These are phyloP conservation scores for Acacia confusa DNA, from an alignment of 306 rosid genomes.

Conservation along the genomic window DNA sequence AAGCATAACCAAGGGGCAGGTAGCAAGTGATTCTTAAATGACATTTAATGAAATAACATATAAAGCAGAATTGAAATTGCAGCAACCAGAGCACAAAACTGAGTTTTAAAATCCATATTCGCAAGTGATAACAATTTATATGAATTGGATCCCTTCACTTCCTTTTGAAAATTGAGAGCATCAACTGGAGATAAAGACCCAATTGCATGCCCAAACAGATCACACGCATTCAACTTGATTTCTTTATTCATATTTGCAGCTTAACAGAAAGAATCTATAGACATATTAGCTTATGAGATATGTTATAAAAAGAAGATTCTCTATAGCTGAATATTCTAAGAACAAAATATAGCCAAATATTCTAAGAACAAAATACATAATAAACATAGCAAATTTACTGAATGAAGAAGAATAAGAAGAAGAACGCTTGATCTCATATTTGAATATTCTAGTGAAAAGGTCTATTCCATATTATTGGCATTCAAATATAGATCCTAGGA, in stretches of 20 bases:
- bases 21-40: background rate
- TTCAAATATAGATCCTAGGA: background rate
- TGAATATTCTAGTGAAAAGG: background rate
- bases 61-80: background rate
- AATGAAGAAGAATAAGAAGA: too few relatives aligned
- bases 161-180: background rate
- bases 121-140: background rate
- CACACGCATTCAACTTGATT: background rate
- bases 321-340: background rate
- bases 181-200: background rate
- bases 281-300: background rate
- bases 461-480: background rate
- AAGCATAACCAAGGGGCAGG: slow-evolving; percentile 7
- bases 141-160: background rate
- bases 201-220: background rate
- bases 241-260: background rate
- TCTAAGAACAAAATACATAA: too few relatives aligned
- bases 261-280: background rate
- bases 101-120: background rate
- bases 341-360: too few relatives aligned
- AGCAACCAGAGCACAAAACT: background rate
- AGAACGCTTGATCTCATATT: background rate
- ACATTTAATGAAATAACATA: background rate
- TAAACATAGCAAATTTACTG: background rate
- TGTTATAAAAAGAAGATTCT: background rate